phyloP scores from a whole-genome alignment of 805 yeast species.

The Huiozyma sinensis region DNA sequence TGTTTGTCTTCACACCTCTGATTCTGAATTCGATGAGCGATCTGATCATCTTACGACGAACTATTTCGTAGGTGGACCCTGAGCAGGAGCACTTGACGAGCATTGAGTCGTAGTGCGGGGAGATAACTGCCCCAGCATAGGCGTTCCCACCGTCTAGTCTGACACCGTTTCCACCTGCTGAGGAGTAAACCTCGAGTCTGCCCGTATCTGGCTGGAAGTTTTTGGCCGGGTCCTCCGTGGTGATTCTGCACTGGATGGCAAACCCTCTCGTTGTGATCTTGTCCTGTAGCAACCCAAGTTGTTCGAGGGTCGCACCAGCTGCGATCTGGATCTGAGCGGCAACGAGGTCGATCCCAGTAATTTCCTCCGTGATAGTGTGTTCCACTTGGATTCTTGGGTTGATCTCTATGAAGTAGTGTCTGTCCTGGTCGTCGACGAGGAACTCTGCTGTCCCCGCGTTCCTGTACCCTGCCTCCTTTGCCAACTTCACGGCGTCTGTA shows the following conservation, averaged over 20 bases:
- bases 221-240: slow-evolving; percentile 95
- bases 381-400: slow-evolving; percentile 98
- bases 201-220: slow-evolving; percentile 99
- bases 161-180: slow-evolving; percentile 99
- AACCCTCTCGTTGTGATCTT: slow-evolving; percentile 92
- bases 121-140: slow-evolving; percentile 89
- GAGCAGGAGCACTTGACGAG: slow-evolving; percentile 94
- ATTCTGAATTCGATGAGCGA: slow-evolving; percentile 95
- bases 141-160: slow-evolving; percentile 98
- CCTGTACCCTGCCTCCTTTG: slow-evolving; percentile 77
- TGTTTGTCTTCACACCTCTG: slow-evolving; percentile 98
- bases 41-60: slow-evolving; percentile 95
- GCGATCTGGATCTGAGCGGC: slow-evolving; percentile 99
- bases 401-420: slow-evolving; percentile 96
- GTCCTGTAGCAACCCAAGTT: slow-evolving; percentile 88
- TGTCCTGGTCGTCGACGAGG: slow-evolving; percentile 81
- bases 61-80: slow-evolving; percentile 92
- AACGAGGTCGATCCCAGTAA: slow-evolving; percentile 94
- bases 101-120: slow-evolving; percentile 97
- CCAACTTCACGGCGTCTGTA: slow-evolving; percentile 89
- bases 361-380: slow-evolving; percentile 97
- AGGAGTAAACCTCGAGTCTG: slow-evolving; percentile 92
- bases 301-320: slow-evolving; percentile 91
- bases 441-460: slow-evolving; percentile 99
- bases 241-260: slow-evolving; percentile 98